These are phyloP conservation scores for Phoenix dactylifera DNA, from an alignment of 176 grass and related monocot genomes.

Conservation along the genomic window DNA sequence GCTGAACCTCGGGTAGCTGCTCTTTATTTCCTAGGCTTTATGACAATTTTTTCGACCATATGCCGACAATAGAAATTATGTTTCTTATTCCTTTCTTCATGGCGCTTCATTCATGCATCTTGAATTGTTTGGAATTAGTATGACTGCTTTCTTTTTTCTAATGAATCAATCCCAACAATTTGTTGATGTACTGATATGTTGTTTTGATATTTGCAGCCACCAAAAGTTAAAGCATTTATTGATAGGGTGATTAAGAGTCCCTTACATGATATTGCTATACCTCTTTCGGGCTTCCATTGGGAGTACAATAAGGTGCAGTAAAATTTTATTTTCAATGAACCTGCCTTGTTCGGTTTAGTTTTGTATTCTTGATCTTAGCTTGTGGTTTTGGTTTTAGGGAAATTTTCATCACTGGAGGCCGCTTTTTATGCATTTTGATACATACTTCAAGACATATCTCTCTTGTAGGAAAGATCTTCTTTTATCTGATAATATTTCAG, in stretches of 20 bases:
- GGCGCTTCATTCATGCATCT: too few relatives aligned
- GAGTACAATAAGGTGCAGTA: slow-evolving; percentile 78
- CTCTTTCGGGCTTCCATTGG: slow-evolving; percentile 86
- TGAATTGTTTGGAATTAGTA: too few relatives aligned
- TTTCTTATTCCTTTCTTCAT: too few relatives aligned
- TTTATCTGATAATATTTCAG: slow-evolving; percentile 65
- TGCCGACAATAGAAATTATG: too few relatives aligned
- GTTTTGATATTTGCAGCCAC: slow-evolving; percentile 52
- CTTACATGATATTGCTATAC: slow-evolving; percentile 95
- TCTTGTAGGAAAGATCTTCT: slow-evolving; percentile 89
- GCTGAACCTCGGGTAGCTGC: too few relatives aligned
- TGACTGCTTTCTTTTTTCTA: background rate
- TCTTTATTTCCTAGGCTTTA: too few relatives aligned
- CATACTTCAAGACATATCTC: slow-evolving; percentile 87
- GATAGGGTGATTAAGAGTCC: slow-evolving; percentile 92
- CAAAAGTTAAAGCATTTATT: slow-evolving; percentile 96
- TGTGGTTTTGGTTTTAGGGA: slow-evolving; percentile 38
- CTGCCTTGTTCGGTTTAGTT: slow-evolving; percentile 5
- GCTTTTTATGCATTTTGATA: slow-evolving; percentile 88
- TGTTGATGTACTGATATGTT: slow-evolving; percentile 19
- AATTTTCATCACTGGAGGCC: slow-evolving; percentile 99
- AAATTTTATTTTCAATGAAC: slow-evolving; percentile 2
- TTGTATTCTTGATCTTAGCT: slow-evolving; percentile 17
- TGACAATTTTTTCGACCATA: too few relatives aligned
- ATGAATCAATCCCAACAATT: background rate